Evolutionary conservation across 257 asterid species (phyloP).

Genomic region (Anisodus acutangulus): DNA sequence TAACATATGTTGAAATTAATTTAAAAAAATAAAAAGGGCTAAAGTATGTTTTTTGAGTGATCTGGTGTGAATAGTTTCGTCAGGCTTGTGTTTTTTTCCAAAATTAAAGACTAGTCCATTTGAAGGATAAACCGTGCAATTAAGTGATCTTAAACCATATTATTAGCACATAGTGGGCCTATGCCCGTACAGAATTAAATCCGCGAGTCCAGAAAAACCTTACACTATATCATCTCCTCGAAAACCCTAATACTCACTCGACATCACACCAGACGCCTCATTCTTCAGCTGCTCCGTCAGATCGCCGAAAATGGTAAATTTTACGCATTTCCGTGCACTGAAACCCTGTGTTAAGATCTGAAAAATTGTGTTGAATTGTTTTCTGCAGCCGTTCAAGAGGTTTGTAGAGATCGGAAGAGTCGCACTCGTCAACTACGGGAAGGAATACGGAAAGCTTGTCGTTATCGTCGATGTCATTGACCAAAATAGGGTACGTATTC

Average conservation of each 20-base stretch:
- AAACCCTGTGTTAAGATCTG: not conserved
- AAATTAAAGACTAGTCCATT: too few species aligned
- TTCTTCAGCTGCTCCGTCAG: constrained; percentile 15
- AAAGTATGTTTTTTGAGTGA: too few species aligned
- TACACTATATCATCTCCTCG: constrained; percentile 6
- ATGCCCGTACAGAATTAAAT: not conserved
- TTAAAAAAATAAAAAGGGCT: too few species aligned
- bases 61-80: too few species aligned
- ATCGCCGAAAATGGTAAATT: constrained; percentile 37
- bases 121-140: too few species aligned
- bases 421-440: constrained; percentile 85
- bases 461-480: constrained; percentile 27
- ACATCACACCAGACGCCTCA: not conserved
- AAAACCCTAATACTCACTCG: constrained; percentile 16
- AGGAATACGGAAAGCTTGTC: constrained; percentile 88
- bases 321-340: not conserved
- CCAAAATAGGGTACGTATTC: constrained; percentile 15
- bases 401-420: constrained; percentile 94
- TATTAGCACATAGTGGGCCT: not conserved
- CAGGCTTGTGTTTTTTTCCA: too few species aligned
- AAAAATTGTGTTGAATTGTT: not conserved
- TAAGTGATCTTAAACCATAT: not conserved
- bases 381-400: constrained; percentile 88
- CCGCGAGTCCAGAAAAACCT: not conserved
- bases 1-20: too few species aligned